Evolutionary conservation across 495 filamentous ascomycete species (phyloP).

Genomic region (Trichoderma virens): DNA sequence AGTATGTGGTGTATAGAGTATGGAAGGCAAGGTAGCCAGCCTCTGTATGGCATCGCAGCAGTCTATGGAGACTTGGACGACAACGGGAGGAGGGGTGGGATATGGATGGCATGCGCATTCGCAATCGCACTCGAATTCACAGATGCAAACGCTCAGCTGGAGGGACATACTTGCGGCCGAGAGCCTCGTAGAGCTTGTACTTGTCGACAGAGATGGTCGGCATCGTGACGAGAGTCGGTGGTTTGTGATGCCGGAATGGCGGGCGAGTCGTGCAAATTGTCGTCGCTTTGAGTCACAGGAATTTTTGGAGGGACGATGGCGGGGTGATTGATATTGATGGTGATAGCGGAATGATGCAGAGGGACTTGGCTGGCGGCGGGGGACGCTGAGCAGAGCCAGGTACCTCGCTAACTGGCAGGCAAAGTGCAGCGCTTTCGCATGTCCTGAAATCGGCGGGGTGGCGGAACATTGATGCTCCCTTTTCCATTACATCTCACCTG

Average conservation of each 20-base stretch:
- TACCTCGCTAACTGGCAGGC: not conserved
- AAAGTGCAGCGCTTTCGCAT: not conserved
- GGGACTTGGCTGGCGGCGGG: not conserved
- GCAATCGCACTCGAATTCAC: too few species aligned
- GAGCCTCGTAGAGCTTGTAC: slow-evolving; percentile 83
- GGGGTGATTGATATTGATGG: not conserved
- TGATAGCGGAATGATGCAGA: not conserved
- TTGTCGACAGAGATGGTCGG: slow-evolving; percentile 96
- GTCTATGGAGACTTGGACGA: too few species aligned
- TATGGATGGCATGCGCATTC: too few species aligned
- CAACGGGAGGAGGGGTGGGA: too few species aligned
- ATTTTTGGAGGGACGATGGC: slow-evolving; percentile 1
- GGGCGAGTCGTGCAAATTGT: not conserved
- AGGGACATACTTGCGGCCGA: slow-evolving; percentile 71
- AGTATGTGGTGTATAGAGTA: slow-evolving; percentile 12
- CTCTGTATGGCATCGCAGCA: too few species aligned
- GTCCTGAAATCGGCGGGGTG: slow-evolving; percentile 5
- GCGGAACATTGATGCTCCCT: slow-evolving; percentile 4
- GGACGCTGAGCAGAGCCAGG: not conserved
- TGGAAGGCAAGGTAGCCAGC: too few species aligned
- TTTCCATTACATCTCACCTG: not conserved
- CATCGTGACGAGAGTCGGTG: slow-evolving; percentile 38
- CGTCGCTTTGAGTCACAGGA: slow-evolving; percentile 11
- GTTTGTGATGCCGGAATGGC: not conserved
- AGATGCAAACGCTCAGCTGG: too few species aligned